phyloP scores from a whole-genome alignment of 2,329 filamentous ascomycete genomes.

The Fusarium miscanthi region DNA sequence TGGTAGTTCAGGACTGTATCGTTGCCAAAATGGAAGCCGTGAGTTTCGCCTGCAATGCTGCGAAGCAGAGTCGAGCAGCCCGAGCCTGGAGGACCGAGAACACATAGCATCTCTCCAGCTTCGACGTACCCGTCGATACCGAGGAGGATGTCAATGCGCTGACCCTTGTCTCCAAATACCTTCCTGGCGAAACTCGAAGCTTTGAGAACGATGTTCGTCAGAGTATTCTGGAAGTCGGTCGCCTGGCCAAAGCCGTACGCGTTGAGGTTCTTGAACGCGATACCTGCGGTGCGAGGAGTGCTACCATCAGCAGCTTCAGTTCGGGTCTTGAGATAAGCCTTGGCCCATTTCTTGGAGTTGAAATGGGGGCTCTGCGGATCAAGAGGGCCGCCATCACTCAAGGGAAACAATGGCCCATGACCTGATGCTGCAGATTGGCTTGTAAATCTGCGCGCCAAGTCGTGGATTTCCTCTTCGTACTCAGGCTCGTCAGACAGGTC shows the following conservation, averaged over 20 bases:
- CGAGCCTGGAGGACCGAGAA: slow-evolving; percentile 73
- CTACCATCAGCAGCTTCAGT: slow-evolving; percentile 55
- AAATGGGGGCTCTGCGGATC: slow-evolving; percentile 55
- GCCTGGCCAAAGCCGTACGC: slow-evolving; percentile 72
- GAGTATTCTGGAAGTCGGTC: slow-evolving; percentile 75
- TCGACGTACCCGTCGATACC: slow-evolving; percentile 72
- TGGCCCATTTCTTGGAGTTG: slow-evolving; percentile 57
- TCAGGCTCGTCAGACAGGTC: background rate
- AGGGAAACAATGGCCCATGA: slow-evolving; percentile 32
- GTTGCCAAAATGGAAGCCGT: slow-evolving; percentile 77
- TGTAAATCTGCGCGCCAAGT: slow-evolving; percentile 27
- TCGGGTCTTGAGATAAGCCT: slow-evolving; percentile 48
- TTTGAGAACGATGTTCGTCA: slow-evolving; percentile 66
- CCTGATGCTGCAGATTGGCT: slow-evolving; percentile 20
- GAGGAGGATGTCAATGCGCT: slow-evolving; percentile 72
- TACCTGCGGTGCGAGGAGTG: slow-evolving; percentile 66
- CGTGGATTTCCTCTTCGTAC: slow-evolving; percentile 6
- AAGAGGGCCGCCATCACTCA: slow-evolving; percentile 39
- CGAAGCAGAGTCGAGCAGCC: slow-evolving; percentile 85
- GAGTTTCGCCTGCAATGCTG: slow-evolving; percentile 81
- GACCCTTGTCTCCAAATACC: slow-evolving; percentile 62
- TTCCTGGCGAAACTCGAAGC: slow-evolving; percentile 54
- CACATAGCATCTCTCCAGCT: slow-evolving; percentile 77
- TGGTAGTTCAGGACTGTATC: slow-evolving; percentile 79
- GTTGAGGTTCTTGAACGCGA: slow-evolving; percentile 72